A percentile compares a stretch with the other conserved stretches of the same genome.
Evolutionary conservation across 352 stramenopile species (phyloP).

Genomic region (Phytophthora fragariaefolia): DNA sequence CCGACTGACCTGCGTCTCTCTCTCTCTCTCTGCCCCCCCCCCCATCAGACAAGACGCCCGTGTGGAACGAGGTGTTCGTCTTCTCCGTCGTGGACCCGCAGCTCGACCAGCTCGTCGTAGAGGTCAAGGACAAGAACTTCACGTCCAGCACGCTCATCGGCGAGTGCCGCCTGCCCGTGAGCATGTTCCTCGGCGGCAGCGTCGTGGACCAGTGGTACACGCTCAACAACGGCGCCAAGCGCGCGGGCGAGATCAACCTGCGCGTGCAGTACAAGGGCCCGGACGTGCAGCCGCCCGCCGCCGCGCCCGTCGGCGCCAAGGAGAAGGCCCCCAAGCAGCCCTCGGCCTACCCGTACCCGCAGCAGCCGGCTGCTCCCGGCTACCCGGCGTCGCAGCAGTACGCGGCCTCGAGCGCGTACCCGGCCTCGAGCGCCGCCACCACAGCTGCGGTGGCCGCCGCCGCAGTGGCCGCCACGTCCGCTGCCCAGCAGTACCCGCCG

Average conservation of each 20-base stretch:
- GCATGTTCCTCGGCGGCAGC: conserved; percentile 71
- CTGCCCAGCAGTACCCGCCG: conserved; percentile 28
- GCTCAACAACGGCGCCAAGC: conserved; percentile 68
- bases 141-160: conserved; percentile 78
- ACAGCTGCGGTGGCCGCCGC: conserved; percentile 23
- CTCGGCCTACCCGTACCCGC: conserved; percentile 39
- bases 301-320: conserved; percentile 17
- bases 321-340: conserved; percentile 35
- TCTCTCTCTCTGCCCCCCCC: neutral
- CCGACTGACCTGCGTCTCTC: too few species aligned
- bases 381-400: conserved; percentile 35
- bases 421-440: conserved; percentile 11
- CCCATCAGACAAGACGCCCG: conserved; percentile 61
- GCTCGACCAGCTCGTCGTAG: conserved; percentile 72
- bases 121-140: conserved; percentile 90
- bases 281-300: conserved; percentile 22
- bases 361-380: conserved; percentile 29
- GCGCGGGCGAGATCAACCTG: conserved; percentile 82
- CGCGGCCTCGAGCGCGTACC: conserved; percentile 21
- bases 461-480: conserved; percentile 31
- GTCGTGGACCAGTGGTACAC: conserved; percentile 86
- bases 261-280: conserved; percentile 70
- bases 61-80: conserved; percentile 87
- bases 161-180: conserved; percentile 73
- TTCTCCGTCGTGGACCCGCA: conserved; percentile 79